These are phyloP conservation scores for Carallia brachiata DNA, from an alignment of 345 rosid genomes.

Conservation along the genomic window DNA sequence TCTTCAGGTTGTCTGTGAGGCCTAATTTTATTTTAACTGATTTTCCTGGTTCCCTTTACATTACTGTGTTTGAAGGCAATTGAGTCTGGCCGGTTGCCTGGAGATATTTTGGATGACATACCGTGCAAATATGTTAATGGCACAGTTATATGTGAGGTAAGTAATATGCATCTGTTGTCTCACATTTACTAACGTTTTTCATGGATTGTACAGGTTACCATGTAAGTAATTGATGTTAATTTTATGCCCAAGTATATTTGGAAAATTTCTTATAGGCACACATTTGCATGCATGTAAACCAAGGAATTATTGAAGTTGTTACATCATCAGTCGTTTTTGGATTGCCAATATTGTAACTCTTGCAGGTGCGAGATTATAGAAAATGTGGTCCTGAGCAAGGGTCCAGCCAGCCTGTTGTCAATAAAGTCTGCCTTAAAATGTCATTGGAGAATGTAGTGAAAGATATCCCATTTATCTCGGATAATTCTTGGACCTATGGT, in stretches of 20 bases:
- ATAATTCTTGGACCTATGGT: conserved; percentile 91
- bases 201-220: background rate
- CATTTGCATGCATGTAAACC: background rate
- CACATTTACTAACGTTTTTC: background rate
- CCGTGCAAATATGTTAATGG: conserved; percentile 79
- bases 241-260: background rate
- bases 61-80: conserved; percentile 54
- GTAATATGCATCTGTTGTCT: conserved; percentile 9
- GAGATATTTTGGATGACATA: conserved; percentile 71
- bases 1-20: background rate
- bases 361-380: conserved; percentile 85
- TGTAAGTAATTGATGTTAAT: background rate
- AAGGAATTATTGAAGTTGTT: conserved; percentile 4
- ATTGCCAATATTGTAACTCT: conserved; percentile 11
- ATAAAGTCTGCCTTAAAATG: conserved; percentile 68
- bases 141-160: conserved; percentile 77
- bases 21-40: background rate
- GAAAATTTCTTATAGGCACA: conserved; percentile 2
- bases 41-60: background rate
- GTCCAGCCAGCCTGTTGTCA: conserved; percentile 48
- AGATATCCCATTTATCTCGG: conserved; percentile 80
- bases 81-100: conserved; percentile 87
- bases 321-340: background rate
- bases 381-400: conserved; percentile 54
- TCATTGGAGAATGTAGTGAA: conserved; percentile 88